Percentiles rank a stretch among this genome's conserved stretches.
These are phyloP conservation scores for Plantago elongata DNA, from an alignment of 257 asterid genomes.

Conservation along the genomic window DNA sequence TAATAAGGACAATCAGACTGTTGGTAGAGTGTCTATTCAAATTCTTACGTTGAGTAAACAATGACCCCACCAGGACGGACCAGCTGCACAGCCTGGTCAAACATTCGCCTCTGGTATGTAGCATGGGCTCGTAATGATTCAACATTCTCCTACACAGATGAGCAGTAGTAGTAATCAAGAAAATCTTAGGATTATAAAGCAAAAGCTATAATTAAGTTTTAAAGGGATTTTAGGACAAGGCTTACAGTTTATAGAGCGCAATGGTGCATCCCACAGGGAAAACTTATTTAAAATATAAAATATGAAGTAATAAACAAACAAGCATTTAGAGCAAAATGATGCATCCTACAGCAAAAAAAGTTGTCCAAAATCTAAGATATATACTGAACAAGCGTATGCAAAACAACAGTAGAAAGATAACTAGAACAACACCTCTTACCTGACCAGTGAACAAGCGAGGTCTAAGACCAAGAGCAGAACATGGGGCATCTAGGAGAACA, in stretches of 20 bases:
- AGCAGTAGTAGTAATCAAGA: constrained; percentile 14
- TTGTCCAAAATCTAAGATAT: neutral
- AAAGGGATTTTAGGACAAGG: neutral
- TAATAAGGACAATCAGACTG: neutral
- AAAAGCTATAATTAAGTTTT: constrained; percentile 8
- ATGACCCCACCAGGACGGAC: constrained; percentile 96
- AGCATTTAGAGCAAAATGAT: too few relatives aligned
- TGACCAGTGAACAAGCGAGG: constrained; percentile 93
- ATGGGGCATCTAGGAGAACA: constrained; percentile 98
- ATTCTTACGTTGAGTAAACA: constrained; percentile 90
- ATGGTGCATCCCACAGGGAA: too few relatives aligned
- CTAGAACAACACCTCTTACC: constrained; percentile 36
- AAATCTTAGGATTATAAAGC: constrained; percentile 7
- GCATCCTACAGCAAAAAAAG: neutral
- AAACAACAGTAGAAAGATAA: constrained; percentile 1
- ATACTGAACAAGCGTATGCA: constrained; percentile 7
- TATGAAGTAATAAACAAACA: neutral
- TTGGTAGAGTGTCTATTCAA: constrained; percentile 6
- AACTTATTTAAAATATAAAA: neutral
- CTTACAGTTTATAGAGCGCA: too few relatives aligned
- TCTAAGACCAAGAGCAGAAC: constrained; percentile 97
- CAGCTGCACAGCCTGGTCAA: constrained; percentile 97
- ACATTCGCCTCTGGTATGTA: constrained; percentile 83
- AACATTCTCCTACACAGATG: constrained; percentile 54
- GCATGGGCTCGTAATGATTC: constrained; percentile 82